A percentile compares a stretch with the other conserved stretches of the same genome.
These are phyloP conservation scores for Silybum marianum DNA, from an alignment of 129 eudicot genomes.

Conservation along the genomic window DNA sequence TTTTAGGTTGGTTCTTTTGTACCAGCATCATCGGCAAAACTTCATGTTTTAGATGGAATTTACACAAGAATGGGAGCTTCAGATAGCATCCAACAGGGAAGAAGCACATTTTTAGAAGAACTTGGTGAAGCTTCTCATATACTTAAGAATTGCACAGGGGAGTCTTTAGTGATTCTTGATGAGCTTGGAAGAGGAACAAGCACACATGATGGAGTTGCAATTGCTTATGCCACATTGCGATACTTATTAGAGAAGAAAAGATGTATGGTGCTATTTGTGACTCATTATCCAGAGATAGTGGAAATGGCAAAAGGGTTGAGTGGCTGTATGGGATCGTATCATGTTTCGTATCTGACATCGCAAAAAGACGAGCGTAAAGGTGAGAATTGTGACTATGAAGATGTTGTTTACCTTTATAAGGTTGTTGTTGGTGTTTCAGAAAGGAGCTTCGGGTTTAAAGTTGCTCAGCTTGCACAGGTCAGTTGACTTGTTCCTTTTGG, in stretches of 20 bases:
- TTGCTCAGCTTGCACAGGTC: slow-evolving; percentile 95
- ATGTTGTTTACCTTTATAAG: slow-evolving; percentile 88
- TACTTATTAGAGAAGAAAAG: slow-evolving; percentile 65
- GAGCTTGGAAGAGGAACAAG: slow-evolving; percentile 99
- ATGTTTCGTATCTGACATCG: slow-evolving; percentile 83
- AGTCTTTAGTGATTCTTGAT: slow-evolving; percentile 84
- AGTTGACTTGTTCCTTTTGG: slow-evolving; percentile 25
- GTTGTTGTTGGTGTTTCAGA: slow-evolving; percentile 83
- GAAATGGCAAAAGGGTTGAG: slow-evolving; percentile 61
- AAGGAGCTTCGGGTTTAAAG: slow-evolving; percentile 96
- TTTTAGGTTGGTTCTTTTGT: slow-evolving; percentile 91
- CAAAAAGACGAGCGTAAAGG: slow-evolving; percentile 30
- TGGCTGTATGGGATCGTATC: slow-evolving; percentile 76
- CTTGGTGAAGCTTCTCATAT: slow-evolving; percentile 81
- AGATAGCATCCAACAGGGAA: slow-evolving; percentile 88
- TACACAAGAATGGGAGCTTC: slow-evolving; percentile 98
- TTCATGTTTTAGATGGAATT: slow-evolving; percentile 82
- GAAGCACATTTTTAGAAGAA: slow-evolving; percentile 95
- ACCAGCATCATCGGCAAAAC: slow-evolving; percentile 79
- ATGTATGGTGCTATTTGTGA: slow-evolving; percentile 84
- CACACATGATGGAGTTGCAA: slow-evolving; percentile 97
- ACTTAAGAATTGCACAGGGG: slow-evolving; percentile 58
- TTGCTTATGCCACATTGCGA: slow-evolving; percentile 87
- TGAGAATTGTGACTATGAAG: slow-evolving; percentile 41
- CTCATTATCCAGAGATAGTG: slow-evolving; percentile 93